Base-by-base conservation (phyloP, 2,329 filamentous ascomycete species). In the Colletotrichum euphorbiae region DNA sequence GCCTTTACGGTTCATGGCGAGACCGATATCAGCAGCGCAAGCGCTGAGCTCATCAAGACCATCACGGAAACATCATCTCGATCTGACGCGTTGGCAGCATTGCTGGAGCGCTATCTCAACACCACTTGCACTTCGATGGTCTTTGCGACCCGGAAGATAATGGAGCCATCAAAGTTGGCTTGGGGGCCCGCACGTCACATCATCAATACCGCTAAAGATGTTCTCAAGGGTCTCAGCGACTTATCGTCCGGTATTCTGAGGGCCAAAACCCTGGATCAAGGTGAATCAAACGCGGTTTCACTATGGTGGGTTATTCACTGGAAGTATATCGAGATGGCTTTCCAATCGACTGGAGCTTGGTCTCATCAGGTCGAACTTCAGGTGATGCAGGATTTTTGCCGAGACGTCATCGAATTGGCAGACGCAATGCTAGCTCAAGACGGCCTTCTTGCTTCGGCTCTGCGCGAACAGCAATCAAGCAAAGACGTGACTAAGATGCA, bases 391-490 rank as follows among this genome's bases (percentile, higher is more conserved):
- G 90, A 97, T 65, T 98, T 98, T 74, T 98, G 94, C 76, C 90
- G 96, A 72, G 93, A 97, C 75, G 92, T 93, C 13, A 99, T 99
- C 88, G 93, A 98, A 74, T 92, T 97, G 75, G 94, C 95, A 0
- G 93, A 97, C 75, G 86, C 88, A 40, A 85, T 97, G 2, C 92
- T 98, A 75, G 90, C 93, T 45, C 90, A 97, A 73, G 96, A 97
- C 77, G 90, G 90, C 57, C 87, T 98, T 67, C 90, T 99, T 70
- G 89, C 93, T 2, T 91, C 90, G 51, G 91, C 92, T 12, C 78
- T 94, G 56, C 61, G 45, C 71, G 66, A 71, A 73, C 58, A 75
- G 33, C 62, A 59, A 64, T 80, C 81, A 43, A 80, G 81, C 58
- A 80, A 80, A 24, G 80, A 81, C 62, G 77, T 75, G 8, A 76